Percentiles rank a stretch among this genome's conserved stretches.
These are phyloP conservation scores for Pharnaceum exiguum DNA, from an alignment of 148 eudicot genomes.

Conservation along the genomic window DNA sequence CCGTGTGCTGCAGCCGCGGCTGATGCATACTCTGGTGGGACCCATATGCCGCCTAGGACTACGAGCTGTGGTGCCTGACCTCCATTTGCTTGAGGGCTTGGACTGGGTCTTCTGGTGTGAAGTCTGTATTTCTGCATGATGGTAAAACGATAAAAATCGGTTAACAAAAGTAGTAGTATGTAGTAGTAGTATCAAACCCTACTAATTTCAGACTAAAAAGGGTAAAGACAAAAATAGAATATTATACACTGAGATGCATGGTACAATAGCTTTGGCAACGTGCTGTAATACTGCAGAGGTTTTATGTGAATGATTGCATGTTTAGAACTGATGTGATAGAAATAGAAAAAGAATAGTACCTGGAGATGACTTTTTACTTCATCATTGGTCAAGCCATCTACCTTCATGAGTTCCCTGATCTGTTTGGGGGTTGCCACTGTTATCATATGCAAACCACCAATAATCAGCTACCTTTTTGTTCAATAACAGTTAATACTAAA, in stretches of 20 bases:
- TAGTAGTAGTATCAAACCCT: no score
- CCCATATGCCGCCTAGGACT: conserved; percentile 95
- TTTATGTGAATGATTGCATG: conserved; percentile 23
- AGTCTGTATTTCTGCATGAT: conserved; percentile 85
- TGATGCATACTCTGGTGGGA: conserved; percentile 84
- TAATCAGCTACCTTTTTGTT: conserved; percentile 5
- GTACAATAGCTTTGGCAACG: conserved; percentile 24
- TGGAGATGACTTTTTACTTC: conserved; percentile 99
- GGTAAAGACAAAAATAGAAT: conserved; percentile 17
- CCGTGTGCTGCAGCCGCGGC: conserved; percentile 50
- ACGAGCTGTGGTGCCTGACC: conserved; percentile 58
- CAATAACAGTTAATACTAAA: background rate
- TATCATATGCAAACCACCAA: conserved; percentile 11
- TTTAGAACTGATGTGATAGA: conserved; percentile 4
- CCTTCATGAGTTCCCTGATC: conserved; percentile 98
- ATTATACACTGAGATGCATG: conserved; percentile 12
- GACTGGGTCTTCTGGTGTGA: conserved; percentile 94
- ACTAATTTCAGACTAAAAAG: conserved; percentile 6
- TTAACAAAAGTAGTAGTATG: no score
- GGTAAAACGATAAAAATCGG: background rate
- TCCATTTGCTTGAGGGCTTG: conserved; percentile 72
- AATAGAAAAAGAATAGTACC: conserved; percentile 41
- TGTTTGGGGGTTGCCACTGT: conserved; percentile 98
- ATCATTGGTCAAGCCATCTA: conserved; percentile 98
- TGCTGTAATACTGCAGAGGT: background rate